Conservation (phyloP, 208 protist genomes). For the Leishmania lainsoni region DNA sequence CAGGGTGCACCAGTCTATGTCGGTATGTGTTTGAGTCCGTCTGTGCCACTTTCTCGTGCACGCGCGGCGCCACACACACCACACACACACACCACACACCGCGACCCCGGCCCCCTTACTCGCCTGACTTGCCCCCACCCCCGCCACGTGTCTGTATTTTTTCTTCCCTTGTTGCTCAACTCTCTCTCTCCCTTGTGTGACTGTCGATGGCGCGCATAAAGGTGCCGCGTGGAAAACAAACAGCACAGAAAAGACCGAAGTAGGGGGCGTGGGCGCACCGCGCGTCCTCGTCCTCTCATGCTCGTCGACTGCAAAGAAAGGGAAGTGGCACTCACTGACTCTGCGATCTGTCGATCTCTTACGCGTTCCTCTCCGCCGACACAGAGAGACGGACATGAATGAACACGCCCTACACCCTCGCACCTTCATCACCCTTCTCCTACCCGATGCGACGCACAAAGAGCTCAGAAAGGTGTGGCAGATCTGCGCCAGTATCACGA, state of each 20-base stretch:
- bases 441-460: neutral
- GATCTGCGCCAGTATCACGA: conserved; percentile 15
- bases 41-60: neutral
- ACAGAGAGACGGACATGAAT: neutral
- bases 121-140: neutral
- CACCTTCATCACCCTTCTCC: neutral
- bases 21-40: neutral
- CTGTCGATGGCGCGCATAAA: neutral
- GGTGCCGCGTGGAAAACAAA: neutral
- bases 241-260: neutral
- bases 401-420: neutral
- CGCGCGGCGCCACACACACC: neutral
- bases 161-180: neutral
- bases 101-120: neutral
- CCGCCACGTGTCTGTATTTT: neutral
- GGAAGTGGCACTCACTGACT: neutral
- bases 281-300: neutral
- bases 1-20: neutral
- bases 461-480: neutral
- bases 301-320: neutral
- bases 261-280: neutral
- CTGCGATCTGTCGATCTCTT: neutral
- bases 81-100: neutral
- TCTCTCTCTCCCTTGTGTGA: neutral
- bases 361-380: neutral